Percentiles rank a stretch among this genome's conserved stretches.
Evolutionary conservation across 371 early-diverging fungal species (phyloP).

Genomic region (Umbelopsis sp.): DNA sequence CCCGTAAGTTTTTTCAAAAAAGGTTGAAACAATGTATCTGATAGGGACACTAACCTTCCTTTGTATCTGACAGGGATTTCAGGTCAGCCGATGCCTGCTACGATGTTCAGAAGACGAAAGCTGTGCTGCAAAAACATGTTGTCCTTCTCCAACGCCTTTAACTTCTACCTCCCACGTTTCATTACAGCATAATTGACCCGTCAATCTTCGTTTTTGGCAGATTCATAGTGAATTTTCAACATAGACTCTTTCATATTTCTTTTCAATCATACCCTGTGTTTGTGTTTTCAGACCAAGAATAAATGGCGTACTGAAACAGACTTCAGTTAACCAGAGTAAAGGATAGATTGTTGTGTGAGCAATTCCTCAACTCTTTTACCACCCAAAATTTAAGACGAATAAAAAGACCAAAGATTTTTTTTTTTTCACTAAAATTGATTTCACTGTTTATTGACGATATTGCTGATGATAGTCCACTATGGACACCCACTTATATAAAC

Average conservation of each 20-base stretch:
- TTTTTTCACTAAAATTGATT: neutral
- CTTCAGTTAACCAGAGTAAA: too few species aligned
- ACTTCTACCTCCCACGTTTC: neutral
- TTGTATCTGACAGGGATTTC: neutral
- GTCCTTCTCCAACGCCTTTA: neutral
- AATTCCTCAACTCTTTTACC: neutral
- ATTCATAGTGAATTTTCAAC: neutral
- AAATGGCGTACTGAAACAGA: too few species aligned
- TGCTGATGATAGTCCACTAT: constrained; percentile 9
- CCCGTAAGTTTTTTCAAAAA: neutral
- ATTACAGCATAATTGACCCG: neutral
- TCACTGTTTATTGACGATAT: neutral
- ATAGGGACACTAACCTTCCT: neutral
- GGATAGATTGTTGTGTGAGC: neutral
- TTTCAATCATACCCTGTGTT: too few species aligned
- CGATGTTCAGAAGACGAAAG: constrained; percentile 8
- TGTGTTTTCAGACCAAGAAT: too few species aligned
- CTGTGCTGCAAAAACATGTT: constrained; percentile 3
- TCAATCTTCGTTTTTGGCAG: too few species aligned
- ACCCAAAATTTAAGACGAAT: neutral
- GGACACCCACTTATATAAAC: constrained; percentile 6
- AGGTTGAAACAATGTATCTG: neutral
- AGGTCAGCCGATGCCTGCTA: neutral
- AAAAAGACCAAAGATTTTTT: neutral
- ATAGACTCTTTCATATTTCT: neutral